Evolutionary conservation across 2,329 filamentous ascomycete species (phyloP), one percentile per base, ranked within the genome.

Genomic region (Fusarium sp.): DNA sequence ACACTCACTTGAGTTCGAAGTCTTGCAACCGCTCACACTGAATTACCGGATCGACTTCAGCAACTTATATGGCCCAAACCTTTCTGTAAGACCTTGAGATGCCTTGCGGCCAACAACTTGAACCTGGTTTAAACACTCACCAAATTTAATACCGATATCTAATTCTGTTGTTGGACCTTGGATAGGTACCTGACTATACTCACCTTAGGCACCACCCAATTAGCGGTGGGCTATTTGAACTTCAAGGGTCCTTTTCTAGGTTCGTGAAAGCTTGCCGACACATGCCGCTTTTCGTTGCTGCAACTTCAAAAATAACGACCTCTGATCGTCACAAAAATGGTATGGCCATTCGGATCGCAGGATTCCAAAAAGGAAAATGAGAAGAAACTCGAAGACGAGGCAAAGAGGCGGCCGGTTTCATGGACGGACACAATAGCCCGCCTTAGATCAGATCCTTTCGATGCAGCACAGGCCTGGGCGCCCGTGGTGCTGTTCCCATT

Each of bases 331-430:
- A 72, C 62, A 57, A 79, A 62, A 69, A 82, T 82, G 80, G 76
- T 81, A 72, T 82, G 80, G 80, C 80, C 80, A 15, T 81, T 81
- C 69, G 76, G 76, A 71, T 76, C 77, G 38, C 74, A 73, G 45
- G 67, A 67, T 31, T 56, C 73, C 49, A 67, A 52, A 40, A 74
- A 76, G 46, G 65, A 73, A 33, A 47, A 61, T 20, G 64, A 72
- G 44, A 52, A 51, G 31, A 63, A 68, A 41, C 49, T 72, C 44
- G 30, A 57, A 26, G 56, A 71, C 30, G 70, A 72, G 41, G 52
- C 61, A 18, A 69, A 75, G 58, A 74, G 71, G 53, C 67, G 68
- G 41, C 61, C 76, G 12, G 69, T 80, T 31, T 78, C 78, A 30
- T 84, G 83, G 83, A 67, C 76, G 46, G 76, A 80, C 40, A 77